A percentile compares a stretch with the other conserved stretches of the same genome.
Conservation (phyloP, 768 basidiomycete species). For the Suillus ampliporus region DNA sequence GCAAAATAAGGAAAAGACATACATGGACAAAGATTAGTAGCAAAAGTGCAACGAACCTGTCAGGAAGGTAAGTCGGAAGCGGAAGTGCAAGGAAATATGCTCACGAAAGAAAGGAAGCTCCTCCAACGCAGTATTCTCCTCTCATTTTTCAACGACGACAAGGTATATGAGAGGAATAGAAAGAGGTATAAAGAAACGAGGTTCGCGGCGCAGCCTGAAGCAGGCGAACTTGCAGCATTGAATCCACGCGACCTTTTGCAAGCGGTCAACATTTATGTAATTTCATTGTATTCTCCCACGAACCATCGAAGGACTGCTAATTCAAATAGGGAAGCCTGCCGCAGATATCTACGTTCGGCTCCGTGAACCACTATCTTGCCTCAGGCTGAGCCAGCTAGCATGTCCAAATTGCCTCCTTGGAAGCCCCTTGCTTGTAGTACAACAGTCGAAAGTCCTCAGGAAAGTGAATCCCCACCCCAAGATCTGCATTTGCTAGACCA, state of each 20-base stretch:
- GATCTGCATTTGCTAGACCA: conserved; percentile 38
- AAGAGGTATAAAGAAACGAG: conserved; percentile 19
- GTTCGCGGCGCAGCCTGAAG: conserved; percentile 23
- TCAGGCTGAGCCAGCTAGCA: conserved; percentile 11
- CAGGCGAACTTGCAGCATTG: conserved; percentile 24
- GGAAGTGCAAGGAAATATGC: conserved; percentile 31
- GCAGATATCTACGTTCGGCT: conserved; percentile 13
- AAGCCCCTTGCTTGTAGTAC: conserved; percentile 25
- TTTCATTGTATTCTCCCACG: conserved; percentile 14
- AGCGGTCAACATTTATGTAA: too few species aligned
- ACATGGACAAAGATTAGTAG: conserved; percentile 86
- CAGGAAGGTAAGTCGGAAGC: conserved; percentile 19
- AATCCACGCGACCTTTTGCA: conserved; percentile 22
- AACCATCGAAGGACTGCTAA: conserved; percentile 25
- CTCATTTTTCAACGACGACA: conserved; percentile 50
- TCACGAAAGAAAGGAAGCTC: conserved; percentile 75
- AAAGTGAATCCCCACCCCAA: conserved; percentile 34
- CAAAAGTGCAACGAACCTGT: conserved; percentile 43
- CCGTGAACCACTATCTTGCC: neutral
- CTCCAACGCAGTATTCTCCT: conserved; percentile 78
- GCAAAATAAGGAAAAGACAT: conserved; percentile 35
- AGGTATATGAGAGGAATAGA: conserved; percentile 16
- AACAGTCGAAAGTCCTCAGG: conserved; percentile 22
- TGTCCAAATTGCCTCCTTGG: conserved; percentile 33
- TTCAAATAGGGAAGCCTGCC: conserved; percentile 32